These are phyloP conservation scores for Zymoseptoria passerinii DNA, from an alignment of 2,329 filamentous ascomycete genomes.

Conservation along the genomic window DNA sequence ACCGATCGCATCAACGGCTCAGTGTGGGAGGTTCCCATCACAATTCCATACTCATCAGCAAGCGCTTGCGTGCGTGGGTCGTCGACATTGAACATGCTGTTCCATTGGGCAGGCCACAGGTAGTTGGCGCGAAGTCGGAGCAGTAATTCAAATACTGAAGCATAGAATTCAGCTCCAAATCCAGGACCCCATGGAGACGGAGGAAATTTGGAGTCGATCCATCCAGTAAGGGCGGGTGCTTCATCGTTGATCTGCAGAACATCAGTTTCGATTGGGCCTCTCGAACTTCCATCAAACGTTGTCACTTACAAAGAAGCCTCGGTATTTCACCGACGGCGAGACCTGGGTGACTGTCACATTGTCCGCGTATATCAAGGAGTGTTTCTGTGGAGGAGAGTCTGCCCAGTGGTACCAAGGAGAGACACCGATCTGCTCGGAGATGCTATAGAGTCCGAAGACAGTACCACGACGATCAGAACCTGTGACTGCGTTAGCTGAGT, in stretches of 20 bases:
- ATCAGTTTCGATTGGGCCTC: too few species aligned
- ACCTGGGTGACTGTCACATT: slow-evolving; percentile 48
- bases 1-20: slow-evolving; percentile 60
- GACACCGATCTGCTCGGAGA: slow-evolving; percentile 66
- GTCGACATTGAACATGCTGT: slow-evolving; percentile 63
- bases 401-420: slow-evolving; percentile 64
- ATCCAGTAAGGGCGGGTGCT: slow-evolving; percentile 58
- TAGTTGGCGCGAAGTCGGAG: slow-evolving; percentile 65
- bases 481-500: background rate
- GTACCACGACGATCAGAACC: slow-evolving; percentile 57
- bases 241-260: slow-evolving; percentile 52
- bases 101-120: slow-evolving; percentile 66
- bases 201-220: slow-evolving; percentile 51
- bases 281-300: background rate
- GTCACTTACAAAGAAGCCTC: slow-evolving; percentile 49
- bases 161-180: slow-evolving; percentile 52
- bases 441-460: slow-evolving; percentile 62
- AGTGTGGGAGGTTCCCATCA: slow-evolving; percentile 64
- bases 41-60: slow-evolving; percentile 65
- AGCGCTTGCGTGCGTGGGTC: slow-evolving; percentile 60
- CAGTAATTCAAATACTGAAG: slow-evolving; percentile 61
- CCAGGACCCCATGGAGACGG: slow-evolving; percentile 19
- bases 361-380: slow-evolving; percentile 48
- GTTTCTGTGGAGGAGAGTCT: slow-evolving; percentile 48
- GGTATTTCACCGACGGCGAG: slow-evolving; percentile 57